These are phyloP conservation scores for Pichia sp. DNA, from an alignment of 1,139 yeast genomes.

Conservation along the genomic window DNA sequence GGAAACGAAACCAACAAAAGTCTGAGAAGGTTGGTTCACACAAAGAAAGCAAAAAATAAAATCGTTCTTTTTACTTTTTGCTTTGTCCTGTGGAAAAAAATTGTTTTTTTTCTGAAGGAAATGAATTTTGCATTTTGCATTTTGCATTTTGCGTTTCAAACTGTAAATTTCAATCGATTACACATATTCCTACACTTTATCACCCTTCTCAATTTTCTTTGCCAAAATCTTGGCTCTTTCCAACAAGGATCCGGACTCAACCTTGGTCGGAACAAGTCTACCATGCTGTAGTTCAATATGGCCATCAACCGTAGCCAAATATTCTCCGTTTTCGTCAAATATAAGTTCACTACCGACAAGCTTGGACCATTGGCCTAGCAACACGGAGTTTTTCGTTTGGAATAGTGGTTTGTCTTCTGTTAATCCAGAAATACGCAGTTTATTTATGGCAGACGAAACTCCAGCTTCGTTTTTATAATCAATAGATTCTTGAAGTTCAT, in stretches of 20 bases:
- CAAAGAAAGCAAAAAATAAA: background rate
- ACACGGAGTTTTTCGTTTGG: slow-evolving; percentile 49
- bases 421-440: slow-evolving; percentile 46
- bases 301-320: slow-evolving; percentile 31
- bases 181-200: background rate
- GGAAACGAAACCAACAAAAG: background rate
- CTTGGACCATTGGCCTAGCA: slow-evolving; percentile 72
- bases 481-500: slow-evolving; percentile 18
- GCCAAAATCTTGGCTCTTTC: slow-evolving; percentile 23
- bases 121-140: no score
- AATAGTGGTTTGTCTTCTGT: slow-evolving; percentile 47
- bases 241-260: slow-evolving; percentile 19
- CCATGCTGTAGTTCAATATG: slow-evolving; percentile 28
- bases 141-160: no score
- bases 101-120: no score
- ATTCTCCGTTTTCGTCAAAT: slow-evolving; percentile 52
- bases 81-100: no score
- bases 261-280: slow-evolving; percentile 18
- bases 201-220: background rate
- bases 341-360: slow-evolving; percentile 78
- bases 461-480: slow-evolving; percentile 14
- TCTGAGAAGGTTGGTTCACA: no score
- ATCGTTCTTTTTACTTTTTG: no score
- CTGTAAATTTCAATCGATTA: no score
- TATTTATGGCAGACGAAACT: slow-evolving; percentile 29